Evolutionary conservation across 306 rosid species (phyloP).

Genomic region (Corylus americana): DNA sequence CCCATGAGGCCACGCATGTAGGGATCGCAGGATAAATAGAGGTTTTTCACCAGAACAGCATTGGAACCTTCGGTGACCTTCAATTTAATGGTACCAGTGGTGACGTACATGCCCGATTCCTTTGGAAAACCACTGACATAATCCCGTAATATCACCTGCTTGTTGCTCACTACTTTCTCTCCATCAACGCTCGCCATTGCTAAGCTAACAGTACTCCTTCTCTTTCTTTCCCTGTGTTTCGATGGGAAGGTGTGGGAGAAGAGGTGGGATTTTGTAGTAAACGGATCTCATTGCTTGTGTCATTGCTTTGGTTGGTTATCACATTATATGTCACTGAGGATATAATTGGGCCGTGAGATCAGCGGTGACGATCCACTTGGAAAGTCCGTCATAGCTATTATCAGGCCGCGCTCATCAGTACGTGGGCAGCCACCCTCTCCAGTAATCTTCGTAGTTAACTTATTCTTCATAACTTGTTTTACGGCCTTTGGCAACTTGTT

Average conservation of each 20-base stretch:
- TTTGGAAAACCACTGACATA: constrained; percentile 42
- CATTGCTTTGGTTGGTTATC: not conserved
- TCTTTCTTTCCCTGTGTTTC: not conserved
- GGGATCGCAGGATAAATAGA: constrained; percentile 41
- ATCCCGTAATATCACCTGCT: constrained; percentile 37
- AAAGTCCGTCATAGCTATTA: too few species aligned
- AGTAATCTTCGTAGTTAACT: too few species aligned
- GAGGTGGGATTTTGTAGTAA: too few species aligned
- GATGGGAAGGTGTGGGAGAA: too few species aligned
- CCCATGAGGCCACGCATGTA: not conserved
- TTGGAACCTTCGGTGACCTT: constrained; percentile 34
- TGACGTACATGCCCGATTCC: constrained; percentile 41
- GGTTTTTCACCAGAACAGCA: constrained; percentile 55
- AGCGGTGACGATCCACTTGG: too few species aligned
- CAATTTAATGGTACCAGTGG: constrained; percentile 30
- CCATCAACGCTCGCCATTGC: not conserved
- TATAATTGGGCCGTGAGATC: too few species aligned
- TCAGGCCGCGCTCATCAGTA: too few species aligned
- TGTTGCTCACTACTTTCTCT: constrained; percentile 31
- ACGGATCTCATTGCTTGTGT: too few species aligned
- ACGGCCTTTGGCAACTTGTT: too few species aligned
- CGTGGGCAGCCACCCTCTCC: too few species aligned
- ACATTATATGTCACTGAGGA: too few species aligned
- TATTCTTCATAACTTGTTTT: too few species aligned
- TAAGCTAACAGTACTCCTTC: not conserved